Evolutionary conservation across 2,329 filamentous ascomycete genomes (phyloP).

Genomic region (Trichoderma guizhouense): DNA sequence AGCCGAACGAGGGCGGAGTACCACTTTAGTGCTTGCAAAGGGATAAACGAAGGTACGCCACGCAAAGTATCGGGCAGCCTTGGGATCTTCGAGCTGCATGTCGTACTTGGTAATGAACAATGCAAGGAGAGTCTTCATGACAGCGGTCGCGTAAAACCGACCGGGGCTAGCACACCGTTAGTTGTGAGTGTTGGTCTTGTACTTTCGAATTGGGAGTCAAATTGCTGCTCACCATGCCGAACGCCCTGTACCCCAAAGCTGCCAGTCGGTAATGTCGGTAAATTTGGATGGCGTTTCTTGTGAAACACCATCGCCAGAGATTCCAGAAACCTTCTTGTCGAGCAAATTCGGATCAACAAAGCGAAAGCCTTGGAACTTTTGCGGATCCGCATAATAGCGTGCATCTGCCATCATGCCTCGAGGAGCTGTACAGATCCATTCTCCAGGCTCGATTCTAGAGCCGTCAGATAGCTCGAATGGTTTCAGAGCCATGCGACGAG

Average conservation of each 20-base stretch:
- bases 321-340: neutral
- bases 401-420: constrained; percentile 1
- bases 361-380: neutral
- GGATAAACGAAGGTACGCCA: constrained; percentile 5
- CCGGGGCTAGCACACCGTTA: neutral
- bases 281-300: neutral
- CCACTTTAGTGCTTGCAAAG: neutral
- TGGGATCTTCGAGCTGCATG: neutral
- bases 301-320: neutral
- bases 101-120: neutral
- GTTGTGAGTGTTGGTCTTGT: neutral
- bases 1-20: neutral
- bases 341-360: neutral
- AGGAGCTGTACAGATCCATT: constrained; percentile 5
- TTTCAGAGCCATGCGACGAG: constrained; percentile 9
- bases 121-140: constrained; percentile 3
- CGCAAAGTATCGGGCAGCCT: neutral
- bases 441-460: neutral
- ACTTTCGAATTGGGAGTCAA: neutral
- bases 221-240: neutral
- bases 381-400: neutral
- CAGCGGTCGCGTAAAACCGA: neutral
- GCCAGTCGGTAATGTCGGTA: neutral
- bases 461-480: neutral
- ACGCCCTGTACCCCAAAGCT: constrained; percentile 9